phyloP scores from a whole-genome alignment of 2,329 filamentous ascomycete species.

The Monascus ruber region DNA sequence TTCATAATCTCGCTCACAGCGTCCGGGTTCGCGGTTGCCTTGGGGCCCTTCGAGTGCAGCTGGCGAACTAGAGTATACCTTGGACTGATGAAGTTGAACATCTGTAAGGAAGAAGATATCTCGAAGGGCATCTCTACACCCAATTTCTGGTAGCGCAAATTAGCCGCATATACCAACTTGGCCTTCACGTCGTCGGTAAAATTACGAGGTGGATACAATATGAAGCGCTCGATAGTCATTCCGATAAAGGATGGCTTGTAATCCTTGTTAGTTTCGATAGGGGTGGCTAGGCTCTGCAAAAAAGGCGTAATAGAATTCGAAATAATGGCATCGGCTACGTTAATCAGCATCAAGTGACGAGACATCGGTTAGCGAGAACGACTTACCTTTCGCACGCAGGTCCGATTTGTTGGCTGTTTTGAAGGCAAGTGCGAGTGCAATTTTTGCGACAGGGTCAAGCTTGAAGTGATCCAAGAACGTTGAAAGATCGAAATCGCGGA shows the following conservation, averaged over 20 bases:
- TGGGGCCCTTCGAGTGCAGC: constrained; percentile 63
- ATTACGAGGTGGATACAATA: constrained; percentile 74
- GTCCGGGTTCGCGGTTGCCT: constrained; percentile 66
- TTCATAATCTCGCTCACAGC: constrained; percentile 50
- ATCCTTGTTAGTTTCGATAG: constrained; percentile 52
- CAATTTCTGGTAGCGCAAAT: constrained; percentile 57
- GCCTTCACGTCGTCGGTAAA: constrained; percentile 70
- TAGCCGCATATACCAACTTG: constrained; percentile 50
- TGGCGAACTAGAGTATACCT: constrained; percentile 42
- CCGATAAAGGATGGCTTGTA: constrained; percentile 63
- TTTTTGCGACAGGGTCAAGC: constrained; percentile 77
- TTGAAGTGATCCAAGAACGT: constrained; percentile 95
- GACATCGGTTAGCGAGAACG: background rate
- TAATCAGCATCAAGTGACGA: constrained; percentile 1
- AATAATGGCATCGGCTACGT: constrained; percentile 74
- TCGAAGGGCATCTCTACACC: constrained; percentile 31
- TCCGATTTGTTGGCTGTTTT: constrained; percentile 71
- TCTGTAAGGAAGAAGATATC: constrained; percentile 32
- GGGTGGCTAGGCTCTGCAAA: constrained; percentile 60
- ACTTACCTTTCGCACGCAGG: constrained; percentile 75
- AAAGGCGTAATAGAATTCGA: constrained; percentile 69
- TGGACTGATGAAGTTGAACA: constrained; percentile 33
- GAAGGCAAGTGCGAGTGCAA: constrained; percentile 77
- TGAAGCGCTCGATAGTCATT: constrained; percentile 70
- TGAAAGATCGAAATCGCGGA: constrained; percentile 91